These are phyloP conservation scores for Chenopodium formosanum DNA, from an alignment of 148 eudicot species.

Conservation along the genomic window DNA sequence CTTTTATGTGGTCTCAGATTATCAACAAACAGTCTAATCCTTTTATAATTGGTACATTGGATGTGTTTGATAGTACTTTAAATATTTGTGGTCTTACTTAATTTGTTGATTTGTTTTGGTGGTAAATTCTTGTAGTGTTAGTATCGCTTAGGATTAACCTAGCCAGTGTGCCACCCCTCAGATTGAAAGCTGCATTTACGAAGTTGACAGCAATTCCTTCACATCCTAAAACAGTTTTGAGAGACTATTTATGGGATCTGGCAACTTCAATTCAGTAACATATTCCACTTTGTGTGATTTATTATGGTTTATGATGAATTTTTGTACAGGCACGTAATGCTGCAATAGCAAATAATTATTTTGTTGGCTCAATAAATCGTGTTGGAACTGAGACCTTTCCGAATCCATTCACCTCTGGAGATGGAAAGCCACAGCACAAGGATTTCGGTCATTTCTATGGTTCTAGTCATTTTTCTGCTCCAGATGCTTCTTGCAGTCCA, in stretches of 20 bases:
- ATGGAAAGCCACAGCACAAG: conserved; percentile 88
- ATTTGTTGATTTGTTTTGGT: not conserved
- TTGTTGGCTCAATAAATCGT: conserved; percentile 90
- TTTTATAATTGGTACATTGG: no score
- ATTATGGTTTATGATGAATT: not conserved
- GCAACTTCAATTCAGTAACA: not conserved
- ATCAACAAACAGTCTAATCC: no score
- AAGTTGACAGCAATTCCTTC: not conserved
- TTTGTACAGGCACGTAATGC: conserved; percentile 88
- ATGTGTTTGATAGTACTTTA: no score
- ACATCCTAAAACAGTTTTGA: not conserved
- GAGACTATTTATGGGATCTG: not conserved
- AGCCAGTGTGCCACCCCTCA: not conserved
- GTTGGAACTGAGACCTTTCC: conserved; percentile 92
- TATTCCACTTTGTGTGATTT: not conserved
- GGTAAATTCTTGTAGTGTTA: not conserved
- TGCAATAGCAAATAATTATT: conserved; percentile 93
- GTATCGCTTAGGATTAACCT: not conserved
- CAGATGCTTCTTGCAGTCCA: conserved; percentile 92
- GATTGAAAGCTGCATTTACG: not conserved
- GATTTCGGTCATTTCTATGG: conserved; percentile 98
- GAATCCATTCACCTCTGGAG: conserved; percentile 93
- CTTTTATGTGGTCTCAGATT: no score
- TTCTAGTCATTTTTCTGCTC: conserved; percentile 92
- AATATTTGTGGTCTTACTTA: no score